Evolutionary conservation across 2,329 filamentous ascomycete species (phyloP).

Genomic region (Neurospora sp.): DNA sequence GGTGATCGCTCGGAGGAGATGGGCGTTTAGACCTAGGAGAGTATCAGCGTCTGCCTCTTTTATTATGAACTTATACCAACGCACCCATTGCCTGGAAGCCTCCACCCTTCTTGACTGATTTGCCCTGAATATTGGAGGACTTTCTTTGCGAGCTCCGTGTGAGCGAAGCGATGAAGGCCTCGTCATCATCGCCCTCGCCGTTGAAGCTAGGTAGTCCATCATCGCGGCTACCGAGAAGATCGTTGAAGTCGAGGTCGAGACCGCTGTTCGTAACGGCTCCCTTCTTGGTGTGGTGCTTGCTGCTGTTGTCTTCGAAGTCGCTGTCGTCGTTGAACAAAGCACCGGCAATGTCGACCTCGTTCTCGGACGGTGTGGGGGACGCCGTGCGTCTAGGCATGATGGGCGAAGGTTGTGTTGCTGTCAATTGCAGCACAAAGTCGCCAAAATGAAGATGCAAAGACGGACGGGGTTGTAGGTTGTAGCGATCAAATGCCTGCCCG

Average conservation of each 20-base stretch:
- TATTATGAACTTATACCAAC: not conserved
- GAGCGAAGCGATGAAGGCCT: slow-evolving; percentile 79
- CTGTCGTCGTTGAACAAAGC: slow-evolving; percentile 59
- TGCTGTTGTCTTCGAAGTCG: slow-evolving; percentile 37
- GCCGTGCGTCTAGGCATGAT: slow-evolving; percentile 61
- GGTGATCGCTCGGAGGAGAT: slow-evolving; percentile 80
- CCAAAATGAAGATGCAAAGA: not conserved
- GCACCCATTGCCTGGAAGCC: slow-evolving; percentile 91
- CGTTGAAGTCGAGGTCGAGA: slow-evolving; percentile 46
- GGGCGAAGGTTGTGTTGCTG: not conserved
- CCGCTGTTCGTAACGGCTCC: slow-evolving; percentile 21
- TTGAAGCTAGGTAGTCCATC: slow-evolving; percentile 28
- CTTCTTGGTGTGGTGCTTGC: slow-evolving; percentile 25
- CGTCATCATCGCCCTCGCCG: slow-evolving; percentile 54
- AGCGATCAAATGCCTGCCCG: not conserved
- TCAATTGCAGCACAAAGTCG: not conserved
- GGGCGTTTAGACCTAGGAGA: slow-evolving; percentile 57
- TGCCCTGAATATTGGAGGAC: slow-evolving; percentile 68
- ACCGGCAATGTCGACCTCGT: slow-evolving; percentile 80
- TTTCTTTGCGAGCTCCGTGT: slow-evolving; percentile 87
- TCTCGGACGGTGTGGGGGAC: slow-evolving; percentile 80
- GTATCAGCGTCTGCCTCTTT: slow-evolving; percentile 8
- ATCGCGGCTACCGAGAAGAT: slow-evolving; percentile 48
- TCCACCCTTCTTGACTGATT: slow-evolving; percentile 85
- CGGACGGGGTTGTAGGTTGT: not conserved